Percentiles rank a stretch among this genome's conserved stretches.
Conservation (phyloP, 2,329 filamentous ascomycete genomes). For the Stemphylium vesicarium region DNA sequence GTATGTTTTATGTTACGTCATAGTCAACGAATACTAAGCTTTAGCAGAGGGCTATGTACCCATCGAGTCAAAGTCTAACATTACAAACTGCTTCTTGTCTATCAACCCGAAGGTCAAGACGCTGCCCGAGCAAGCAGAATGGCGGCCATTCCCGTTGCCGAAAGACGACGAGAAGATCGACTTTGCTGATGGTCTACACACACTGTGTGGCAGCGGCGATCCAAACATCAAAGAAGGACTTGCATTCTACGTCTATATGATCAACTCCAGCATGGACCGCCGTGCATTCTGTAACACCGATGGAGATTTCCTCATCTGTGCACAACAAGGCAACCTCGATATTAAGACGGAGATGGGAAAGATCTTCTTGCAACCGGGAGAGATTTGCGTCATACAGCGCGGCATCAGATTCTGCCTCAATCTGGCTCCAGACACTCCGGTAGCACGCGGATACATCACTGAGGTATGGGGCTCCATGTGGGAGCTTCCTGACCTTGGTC, state of each 20-base stretch:
- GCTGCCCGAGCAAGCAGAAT: conserved; percentile 58
- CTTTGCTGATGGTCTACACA: conserved; percentile 58
- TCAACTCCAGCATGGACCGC: conserved; percentile 55
- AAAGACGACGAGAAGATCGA: conserved; percentile 50
- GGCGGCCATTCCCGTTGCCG: conserved; percentile 52
- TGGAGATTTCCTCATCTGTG: conserved; percentile 48
- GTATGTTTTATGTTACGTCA: conserved; percentile 22
- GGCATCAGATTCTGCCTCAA: conserved; percentile 49
- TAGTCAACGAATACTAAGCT: conserved; percentile 10
- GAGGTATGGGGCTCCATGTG: conserved; percentile 51
- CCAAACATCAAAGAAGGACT: conserved; percentile 59
- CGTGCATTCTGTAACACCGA: conserved; percentile 56
- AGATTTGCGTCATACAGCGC: conserved; percentile 51
- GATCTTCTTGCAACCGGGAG: conserved; percentile 48
- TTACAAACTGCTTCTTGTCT: conserved; percentile 55
- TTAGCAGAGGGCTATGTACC: conserved; percentile 35
- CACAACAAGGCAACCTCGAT: conserved; percentile 46
- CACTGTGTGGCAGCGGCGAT: conserved; percentile 58
- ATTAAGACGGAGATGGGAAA: conserved; percentile 50
- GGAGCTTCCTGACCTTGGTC: conserved; percentile 50
- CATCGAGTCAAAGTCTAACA: conserved; percentile 41
- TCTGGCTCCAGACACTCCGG: conserved; percentile 40
- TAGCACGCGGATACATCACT: conserved; percentile 49
- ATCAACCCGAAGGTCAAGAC: conserved; percentile 56
- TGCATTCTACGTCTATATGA: conserved; percentile 58